A percentile compares a stretch with the other conserved stretches of the same genome.
These are phyloP conservation scores for Aurantiochytrium sp. DNA, from an alignment of 108 stramenopile species.

Conservation along the genomic window DNA sequence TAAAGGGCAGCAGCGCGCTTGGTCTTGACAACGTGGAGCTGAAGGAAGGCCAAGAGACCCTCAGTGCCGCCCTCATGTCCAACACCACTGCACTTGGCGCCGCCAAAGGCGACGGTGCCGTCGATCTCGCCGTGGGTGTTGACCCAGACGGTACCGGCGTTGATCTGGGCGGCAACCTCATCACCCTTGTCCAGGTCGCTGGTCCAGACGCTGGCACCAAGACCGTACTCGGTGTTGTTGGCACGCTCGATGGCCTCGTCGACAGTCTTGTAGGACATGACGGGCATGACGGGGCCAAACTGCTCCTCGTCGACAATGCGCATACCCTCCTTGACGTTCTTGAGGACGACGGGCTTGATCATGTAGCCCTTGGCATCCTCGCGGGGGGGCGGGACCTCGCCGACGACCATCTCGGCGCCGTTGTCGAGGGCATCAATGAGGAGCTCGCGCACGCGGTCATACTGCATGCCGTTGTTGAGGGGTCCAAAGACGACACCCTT, in stretches of 20 bases:
- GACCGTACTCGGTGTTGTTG: conserved; percentile 61
- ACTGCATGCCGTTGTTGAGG: background rate
- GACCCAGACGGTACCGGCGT: background rate
- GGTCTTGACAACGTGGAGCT: background rate
- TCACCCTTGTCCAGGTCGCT: background rate
- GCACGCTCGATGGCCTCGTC: conserved; percentile 27
- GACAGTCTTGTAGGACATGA: conserved; percentile 22
- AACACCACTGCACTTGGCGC: conserved; percentile 12
- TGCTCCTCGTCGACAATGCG: conserved; percentile 18
- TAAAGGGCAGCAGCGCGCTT: background rate
- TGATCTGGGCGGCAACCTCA: background rate
- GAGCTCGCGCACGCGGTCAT: background rate
- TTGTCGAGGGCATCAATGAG: background rate
- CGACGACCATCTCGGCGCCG: background rate
- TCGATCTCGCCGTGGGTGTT: background rate
- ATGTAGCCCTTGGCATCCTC: background rate
- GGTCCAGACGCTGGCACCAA: conserved; percentile 78
- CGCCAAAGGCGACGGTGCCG: background rate
- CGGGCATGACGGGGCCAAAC: background rate
- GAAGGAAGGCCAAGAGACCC: background rate
- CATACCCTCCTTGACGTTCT: background rate
- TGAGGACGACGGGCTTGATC: background rate
- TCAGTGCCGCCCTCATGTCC: conserved; percentile 11
- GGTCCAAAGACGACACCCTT: background rate
- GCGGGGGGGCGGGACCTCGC: background rate